Base-by-base conservation (phyloP, 2,329 filamentous ascomycete species). In the Fusarium camptoceras region DNA sequence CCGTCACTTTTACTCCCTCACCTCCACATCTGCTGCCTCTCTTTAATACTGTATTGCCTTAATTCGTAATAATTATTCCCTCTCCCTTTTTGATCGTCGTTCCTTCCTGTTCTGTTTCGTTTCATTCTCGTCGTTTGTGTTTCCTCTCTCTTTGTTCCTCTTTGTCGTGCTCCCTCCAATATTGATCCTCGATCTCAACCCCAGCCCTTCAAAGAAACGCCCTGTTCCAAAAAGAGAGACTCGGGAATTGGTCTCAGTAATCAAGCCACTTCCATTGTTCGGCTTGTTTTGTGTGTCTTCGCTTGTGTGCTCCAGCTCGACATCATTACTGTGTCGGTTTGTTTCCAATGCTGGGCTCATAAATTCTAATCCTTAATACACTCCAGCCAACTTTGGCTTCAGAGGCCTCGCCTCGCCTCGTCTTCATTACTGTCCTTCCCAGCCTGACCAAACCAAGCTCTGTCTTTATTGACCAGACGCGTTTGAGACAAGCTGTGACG, bases 331-430 rank as follows among this genome's bases (percentile, higher is more conserved):
- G 71, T 70, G 62, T 65, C 72, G 71, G 63, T 59, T 70, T 59
- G 61, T 56, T 59, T 59, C 62, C 57, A 62, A 77, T 76, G 74
- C 73, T 68, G 64, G 64, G 57, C 63, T 71, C 56, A 71, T 77
- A 77, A 76, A 76, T 72, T 72, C 71, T 77, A 77, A 77, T 77
- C 55, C 55, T 64, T 73, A 76, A 76, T 76, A 72, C 59, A 62
- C 61, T 57, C 48, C 48, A 53, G 65, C 66, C 71, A 59, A 53
- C 8, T 43, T 37, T 61, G 63, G 61, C 64, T 63, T 53, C 57
- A 64, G 59, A 63, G 63, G 59, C 61, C 37, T 62, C 39, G 56
- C 63, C 47, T 59, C 64, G 28, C 30, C 42, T 59, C 34, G 18
- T 59, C 44, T 42, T 50, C 34, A 31, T 28, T 48, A 49, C 37